These are phyloP conservation scores for Lactarius evosmus DNA, from an alignment of 768 basidiomycete species.

Conservation along the genomic window DNA sequence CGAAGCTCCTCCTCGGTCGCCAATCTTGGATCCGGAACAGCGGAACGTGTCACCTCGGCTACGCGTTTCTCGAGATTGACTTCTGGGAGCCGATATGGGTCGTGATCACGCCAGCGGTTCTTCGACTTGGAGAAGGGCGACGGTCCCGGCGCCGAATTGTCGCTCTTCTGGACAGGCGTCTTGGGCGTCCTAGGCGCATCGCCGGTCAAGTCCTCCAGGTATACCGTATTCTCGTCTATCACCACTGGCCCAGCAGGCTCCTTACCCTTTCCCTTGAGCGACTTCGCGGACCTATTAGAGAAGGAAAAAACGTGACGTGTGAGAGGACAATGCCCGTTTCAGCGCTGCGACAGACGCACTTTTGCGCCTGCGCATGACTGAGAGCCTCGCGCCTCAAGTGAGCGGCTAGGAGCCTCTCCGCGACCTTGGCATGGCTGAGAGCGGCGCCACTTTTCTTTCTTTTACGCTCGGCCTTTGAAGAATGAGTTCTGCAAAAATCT, in stretches of 20 bases:
- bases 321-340: not conserved
- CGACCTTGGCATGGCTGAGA: constrained; percentile 78
- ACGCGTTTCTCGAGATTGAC: constrained; percentile 65
- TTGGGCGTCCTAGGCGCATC: constrained; percentile 45
- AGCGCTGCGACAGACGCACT: constrained; percentile 38
- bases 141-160: constrained; percentile 34
- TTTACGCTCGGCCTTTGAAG: constrained; percentile 72
- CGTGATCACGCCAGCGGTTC: constrained; percentile 68
- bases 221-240: constrained; percentile 73
- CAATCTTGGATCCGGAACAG: constrained; percentile 80
- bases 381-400: constrained; percentile 89
- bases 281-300: constrained; percentile 15
- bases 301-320: not conserved
- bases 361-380: constrained; percentile 48
- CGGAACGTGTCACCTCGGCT: constrained; percentile 55
- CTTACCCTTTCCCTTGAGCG: constrained; percentile 46
- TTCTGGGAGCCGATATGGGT: constrained; percentile 91
- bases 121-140: constrained; percentile 56
- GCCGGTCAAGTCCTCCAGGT: constrained; percentile 80
- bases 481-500: constrained; percentile 20
- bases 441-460: constrained; percentile 90
- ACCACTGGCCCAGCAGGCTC: constrained; percentile 45
- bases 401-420: constrained; percentile 89
- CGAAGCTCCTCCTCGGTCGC: constrained; percentile 96
- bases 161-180: constrained; percentile 27